Evolutionary conservation across 1,284 basidiomycete species (phyloP), one percentile per base, ranked within the genome.

Genomic region (Ustilago tritici): DNA sequence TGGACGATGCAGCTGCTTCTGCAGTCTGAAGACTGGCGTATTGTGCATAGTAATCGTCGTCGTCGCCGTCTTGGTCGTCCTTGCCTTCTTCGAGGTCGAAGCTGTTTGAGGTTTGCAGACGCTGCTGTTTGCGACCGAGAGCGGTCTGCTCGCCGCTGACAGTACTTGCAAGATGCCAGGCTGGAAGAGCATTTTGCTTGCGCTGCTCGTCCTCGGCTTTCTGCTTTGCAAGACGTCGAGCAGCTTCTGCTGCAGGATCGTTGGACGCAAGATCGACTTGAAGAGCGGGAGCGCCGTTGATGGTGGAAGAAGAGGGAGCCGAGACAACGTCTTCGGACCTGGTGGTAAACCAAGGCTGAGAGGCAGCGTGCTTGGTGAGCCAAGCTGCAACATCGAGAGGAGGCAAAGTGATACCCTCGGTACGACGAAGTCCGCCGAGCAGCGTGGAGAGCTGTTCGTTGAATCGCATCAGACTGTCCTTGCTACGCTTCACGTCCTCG

Each of bases 401-500:
- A 55, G 66, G 58, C 28, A 79, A 36, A 8, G 70, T 89, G 89
- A 95, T 93, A n/a, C 91, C 90, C 82, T 98, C 96, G 63, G 94
- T 93, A 85, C 92, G 92, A 82, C 94, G 92, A 78, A 99, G 87
- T 5, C 93, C 93, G 79, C 95, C 93, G 19, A 92, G 90, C 50
- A 99, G 92, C 77, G 92, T 92, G 50, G 91, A 90, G 87, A 95
- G 95, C 86, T 96, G 94, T 69, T 91, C 90, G 87, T 98, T 98
- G 87, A 99, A 95, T 68, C 94, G 89, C 87, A 95, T 93, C 93
- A 99, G 96, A 63, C 93, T 90, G 86, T 98, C 96, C 86, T 95
- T 93, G 80, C 92, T 93, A 15, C 93, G 92, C 68, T 89, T 89
- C 15, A 93, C 92, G 72, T 91, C 93, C 86, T 93, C 93, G 10